Base-by-base conservation (phyloP, 176 grass and related monocot genomes). In the Oryza glumipatula region DNA sequence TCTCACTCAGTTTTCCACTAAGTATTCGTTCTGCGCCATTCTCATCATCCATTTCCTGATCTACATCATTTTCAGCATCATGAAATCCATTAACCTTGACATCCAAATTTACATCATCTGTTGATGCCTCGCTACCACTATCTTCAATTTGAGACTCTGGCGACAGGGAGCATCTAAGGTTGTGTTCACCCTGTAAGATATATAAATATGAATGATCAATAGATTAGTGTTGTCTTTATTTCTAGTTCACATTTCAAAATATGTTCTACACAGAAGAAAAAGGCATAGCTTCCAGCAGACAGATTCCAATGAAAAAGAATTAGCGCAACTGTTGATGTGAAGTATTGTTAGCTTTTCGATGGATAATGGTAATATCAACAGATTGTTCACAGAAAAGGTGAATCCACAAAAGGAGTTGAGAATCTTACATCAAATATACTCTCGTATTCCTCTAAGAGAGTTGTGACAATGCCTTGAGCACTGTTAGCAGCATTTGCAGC, bases 401-500 rank as follows among this genome's bases (percentile, higher is more conserved):
- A 56, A 69, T 33, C 43, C 38, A 67, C 54, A 14, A 66, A 74
- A 65, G 45, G 13, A 60, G 67, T 78, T 54, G 41, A 69, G 82
- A 82, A 90, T 72, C 94, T 87, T 94, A 99, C 97, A 86, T 94
- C 88, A 91, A 99, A 96, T 76, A 99, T 94, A 77, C 81, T 92
- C 45, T 92, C 93, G 67, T 96, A 99, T 82, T 96, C 94, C 82
- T 99, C 94, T 67, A 99, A 84, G 17, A 99, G 92, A 81, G 90
- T 94, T n/a, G 89, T 65, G 38, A 99, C 82, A 77, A 99, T 99
- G 61, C 91, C 91, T 85, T 96, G 97, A 76, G 94, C 97, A 17
- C 94, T 96, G 73, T 96, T 99, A 76, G 97, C 97, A 14, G 97
- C 97, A 80, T 94, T 96, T 86, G 97, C 97, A 67, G 97, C 97